Evolutionary conservation across 2,329 filamentous ascomycete genomes (phyloP).

Genomic region (Diplodia sapinea): DNA sequence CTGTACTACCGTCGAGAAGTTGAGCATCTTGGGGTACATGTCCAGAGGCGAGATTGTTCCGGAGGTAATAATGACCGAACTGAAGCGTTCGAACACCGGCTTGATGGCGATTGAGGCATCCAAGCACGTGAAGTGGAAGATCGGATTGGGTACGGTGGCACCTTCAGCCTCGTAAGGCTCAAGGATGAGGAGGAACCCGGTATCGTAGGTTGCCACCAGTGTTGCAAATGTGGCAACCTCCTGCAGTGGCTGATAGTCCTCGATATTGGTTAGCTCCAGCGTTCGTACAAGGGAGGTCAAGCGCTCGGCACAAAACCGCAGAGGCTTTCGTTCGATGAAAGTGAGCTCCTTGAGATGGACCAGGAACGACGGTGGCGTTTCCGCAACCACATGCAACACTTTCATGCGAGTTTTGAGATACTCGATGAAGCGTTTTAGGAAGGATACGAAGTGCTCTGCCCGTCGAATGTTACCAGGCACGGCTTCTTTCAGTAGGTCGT

Average conservation of each 20-base stretch:
- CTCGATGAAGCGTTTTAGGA: constrained; percentile 95
- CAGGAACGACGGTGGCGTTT: constrained; percentile 93
- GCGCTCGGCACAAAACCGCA: constrained; percentile 93
- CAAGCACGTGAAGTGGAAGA: constrained; percentile 95
- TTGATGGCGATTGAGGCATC: constrained; percentile 98
- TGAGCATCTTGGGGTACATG: constrained; percentile 99
- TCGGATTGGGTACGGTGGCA: constrained; percentile 91
- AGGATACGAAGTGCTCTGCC: constrained; percentile 94
- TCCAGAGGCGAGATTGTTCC: constrained; percentile 96
- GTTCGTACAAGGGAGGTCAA: constrained; percentile 93
- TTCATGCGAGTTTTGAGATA: constrained; percentile 99
- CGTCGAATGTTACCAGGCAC: constrained; percentile 95
- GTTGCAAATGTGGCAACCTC: constrained; percentile 98
- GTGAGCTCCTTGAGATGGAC: constrained; percentile 93
- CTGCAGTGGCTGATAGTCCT: constrained; percentile 95
- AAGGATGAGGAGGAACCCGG: constrained; percentile 93
- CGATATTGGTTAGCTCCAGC: constrained; percentile 93
- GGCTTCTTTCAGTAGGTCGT: constrained; percentile 92
- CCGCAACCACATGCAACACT: constrained; percentile 94
- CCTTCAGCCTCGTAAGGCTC: constrained; percentile 96
- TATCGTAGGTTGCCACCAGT: constrained; percentile 94
- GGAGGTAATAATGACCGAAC: constrained; percentile 97
- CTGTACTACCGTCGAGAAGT: constrained; percentile 89
- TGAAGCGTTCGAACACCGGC: constrained; percentile 95
- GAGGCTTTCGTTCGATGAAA: constrained; percentile 94